Conservation (phyloP, 345 rosid genomes). For the Brassica rapa region DNA sequence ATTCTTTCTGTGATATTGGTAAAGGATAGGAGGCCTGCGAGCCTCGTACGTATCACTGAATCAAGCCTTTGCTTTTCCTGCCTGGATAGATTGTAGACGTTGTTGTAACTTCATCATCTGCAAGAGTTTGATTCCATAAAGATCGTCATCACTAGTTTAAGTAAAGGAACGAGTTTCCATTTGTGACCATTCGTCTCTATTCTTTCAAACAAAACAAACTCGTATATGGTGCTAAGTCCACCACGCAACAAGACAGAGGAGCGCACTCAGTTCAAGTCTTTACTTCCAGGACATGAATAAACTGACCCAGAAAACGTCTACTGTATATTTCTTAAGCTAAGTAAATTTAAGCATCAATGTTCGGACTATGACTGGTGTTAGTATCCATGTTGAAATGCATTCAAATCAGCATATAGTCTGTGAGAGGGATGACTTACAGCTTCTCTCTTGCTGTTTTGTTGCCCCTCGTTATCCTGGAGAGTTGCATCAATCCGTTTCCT, state of each 20-base stretch:
- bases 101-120: constrained; percentile 84
- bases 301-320: not conserved
- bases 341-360: not conserved
- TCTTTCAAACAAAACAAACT: constrained; percentile 18
- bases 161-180: not conserved
- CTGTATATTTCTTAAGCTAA: not conserved
- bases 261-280: not conserved
- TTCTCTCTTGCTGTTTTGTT: constrained; percentile 89
- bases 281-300: not conserved
- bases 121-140: constrained; percentile 26
- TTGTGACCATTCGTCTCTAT: not conserved
- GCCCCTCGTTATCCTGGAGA: constrained; percentile 90
- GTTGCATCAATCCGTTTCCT: constrained; percentile 91
- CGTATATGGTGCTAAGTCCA: not conserved
- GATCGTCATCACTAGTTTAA: constrained; percentile 10
- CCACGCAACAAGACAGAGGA: constrained; percentile 1
- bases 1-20: too few species aligned
- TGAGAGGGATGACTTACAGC: constrained; percentile 50
- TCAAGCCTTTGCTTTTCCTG: constrained; percentile 85
- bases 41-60: not conserved
- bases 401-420: constrained; percentile 4
- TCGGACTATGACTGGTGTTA: not conserved
- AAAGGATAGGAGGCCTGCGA: too few species aligned
- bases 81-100: constrained; percentile 78
- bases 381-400: not conserved